Conservation (phyloP, 495 filamentous ascomycete genomes). For the Neurospora sp. region DNA sequence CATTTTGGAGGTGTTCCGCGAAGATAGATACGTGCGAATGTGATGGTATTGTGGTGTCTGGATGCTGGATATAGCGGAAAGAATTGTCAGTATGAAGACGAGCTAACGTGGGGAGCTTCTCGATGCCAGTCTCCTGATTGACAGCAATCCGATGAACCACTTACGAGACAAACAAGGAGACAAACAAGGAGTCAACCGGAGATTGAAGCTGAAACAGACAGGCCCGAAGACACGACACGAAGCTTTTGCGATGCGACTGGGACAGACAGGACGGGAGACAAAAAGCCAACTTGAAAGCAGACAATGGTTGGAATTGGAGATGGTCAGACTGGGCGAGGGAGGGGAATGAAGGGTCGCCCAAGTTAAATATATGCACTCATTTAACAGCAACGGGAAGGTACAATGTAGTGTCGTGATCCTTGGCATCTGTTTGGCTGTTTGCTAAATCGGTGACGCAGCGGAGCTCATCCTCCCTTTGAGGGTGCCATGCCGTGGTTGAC, state of each 20-base stretch:
- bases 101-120: slow-evolving; percentile 6
- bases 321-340: neutral
- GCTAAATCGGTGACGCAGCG: neutral
- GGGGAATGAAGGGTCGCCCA: neutral
- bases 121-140: slow-evolving; percentile 9
- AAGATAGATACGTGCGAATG: neutral
- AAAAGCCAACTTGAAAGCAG: neutral
- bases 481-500: neutral
- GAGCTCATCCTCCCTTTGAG: neutral
- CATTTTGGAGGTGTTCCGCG: slow-evolving; percentile 37
- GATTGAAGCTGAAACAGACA: neutral
- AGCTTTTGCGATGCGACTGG: neutral
- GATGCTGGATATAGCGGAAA: neutral
- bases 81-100: neutral
- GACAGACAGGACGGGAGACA: neutral
- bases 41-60: neutral
- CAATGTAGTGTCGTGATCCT: neutral
- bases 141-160: neutral
- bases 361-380: neutral
- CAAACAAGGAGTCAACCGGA: no score
- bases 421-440: neutral
- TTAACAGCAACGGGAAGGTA: neutral
- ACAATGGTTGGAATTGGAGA: neutral
- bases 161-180: neutral
- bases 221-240: neutral